phyloP scores from a whole-genome alignment of 1,284 basidiomycete genomes.

The Rhodotorula sp. region DNA sequence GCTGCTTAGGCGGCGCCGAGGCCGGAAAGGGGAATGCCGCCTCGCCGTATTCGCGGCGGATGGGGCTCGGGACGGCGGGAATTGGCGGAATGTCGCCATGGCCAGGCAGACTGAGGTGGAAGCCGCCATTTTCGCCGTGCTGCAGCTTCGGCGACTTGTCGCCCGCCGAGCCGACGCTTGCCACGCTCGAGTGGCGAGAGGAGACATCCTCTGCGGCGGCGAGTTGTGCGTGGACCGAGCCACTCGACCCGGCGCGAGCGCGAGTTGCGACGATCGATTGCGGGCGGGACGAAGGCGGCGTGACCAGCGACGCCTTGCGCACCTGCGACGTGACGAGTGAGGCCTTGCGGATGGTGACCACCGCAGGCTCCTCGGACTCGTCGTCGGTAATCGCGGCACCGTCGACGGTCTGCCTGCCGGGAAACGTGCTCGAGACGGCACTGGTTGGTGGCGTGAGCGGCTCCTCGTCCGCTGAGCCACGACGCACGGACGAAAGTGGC shows the following conservation, averaged over 20 bases:
- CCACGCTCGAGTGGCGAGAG: neutral
- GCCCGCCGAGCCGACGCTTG: neutral
- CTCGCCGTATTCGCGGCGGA: constrained; percentile 6
- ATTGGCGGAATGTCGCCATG: neutral
- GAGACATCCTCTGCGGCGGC: no score
- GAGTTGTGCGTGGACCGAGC: neutral
- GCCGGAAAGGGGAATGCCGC: constrained; percentile 5
- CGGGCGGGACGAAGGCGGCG: constrained; percentile 2
- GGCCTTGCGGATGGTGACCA: constrained; percentile 21
- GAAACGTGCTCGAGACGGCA: constrained; percentile 11
- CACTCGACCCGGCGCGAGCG: neutral
- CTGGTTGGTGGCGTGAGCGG: constrained; percentile 9
- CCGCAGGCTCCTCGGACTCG: constrained; percentile 9
- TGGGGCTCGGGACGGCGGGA: neutral
- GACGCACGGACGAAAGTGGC: neutral
- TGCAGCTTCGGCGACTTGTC: neutral
- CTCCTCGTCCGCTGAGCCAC: constrained; percentile 6
- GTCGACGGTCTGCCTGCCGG: neutral
- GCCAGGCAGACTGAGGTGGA: constrained; percentile 8
- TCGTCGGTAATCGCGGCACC: neutral
- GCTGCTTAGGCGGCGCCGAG: neutral
- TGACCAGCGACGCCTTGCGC: constrained; percentile 24
- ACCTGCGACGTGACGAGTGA: constrained; percentile 15
- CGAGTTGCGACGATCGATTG: neutral
- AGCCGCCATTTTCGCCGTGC: neutral